A percentile compares a stretch with the other conserved stretches of the same genome.
Evolutionary conservation across 176 grass and related monocot genomes (phyloP).

Genomic region (Triticum turgidum): DNA sequence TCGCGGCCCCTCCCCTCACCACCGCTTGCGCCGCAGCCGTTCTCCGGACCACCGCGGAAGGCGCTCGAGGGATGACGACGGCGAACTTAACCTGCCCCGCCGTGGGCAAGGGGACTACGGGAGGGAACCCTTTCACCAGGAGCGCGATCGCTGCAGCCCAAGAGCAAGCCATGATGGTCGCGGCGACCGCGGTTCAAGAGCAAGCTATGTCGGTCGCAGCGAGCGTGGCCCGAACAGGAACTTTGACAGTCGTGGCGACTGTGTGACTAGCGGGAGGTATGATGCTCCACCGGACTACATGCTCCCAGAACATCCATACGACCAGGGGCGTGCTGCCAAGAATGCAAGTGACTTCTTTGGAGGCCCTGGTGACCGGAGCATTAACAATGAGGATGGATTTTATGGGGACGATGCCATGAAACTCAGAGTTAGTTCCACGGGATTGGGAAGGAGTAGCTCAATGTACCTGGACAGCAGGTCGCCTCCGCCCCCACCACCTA

Average conservation of each 20-base stretch:
- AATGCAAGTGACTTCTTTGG: slow-evolving; percentile 30
- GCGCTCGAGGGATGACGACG: slow-evolving; percentile 12
- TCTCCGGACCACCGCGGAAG: slow-evolving; percentile 10
- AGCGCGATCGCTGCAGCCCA: background rate
- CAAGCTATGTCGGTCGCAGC: background rate
- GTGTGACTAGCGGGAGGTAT: background rate
- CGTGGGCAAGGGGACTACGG: background rate
- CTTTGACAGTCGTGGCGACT: background rate
- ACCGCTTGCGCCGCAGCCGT: background rate
- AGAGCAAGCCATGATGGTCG: background rate
- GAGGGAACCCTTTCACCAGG: background rate
- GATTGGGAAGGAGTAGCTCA: slow-evolving; percentile 21
- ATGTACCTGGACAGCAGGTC: slow-evolving; percentile 29
- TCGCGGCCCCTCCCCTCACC: background rate
- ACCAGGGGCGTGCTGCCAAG: slow-evolving; percentile 16
- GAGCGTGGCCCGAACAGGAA: background rate
- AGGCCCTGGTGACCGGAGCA: background rate
- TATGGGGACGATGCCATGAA: background rate
- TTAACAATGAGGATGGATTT: slow-evolving; percentile 7
- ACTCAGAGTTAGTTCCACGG: slow-evolving; percentile 17
- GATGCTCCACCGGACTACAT: slow-evolving; percentile 33
- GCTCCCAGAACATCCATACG: slow-evolving; percentile 35
- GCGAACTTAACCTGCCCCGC: background rate
- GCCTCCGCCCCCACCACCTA: background rate
- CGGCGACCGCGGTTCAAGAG: background rate